Evolutionary conservation across 805 yeast genomes (phyloP).

Genomic region (Lipomyces japonicus): DNA sequence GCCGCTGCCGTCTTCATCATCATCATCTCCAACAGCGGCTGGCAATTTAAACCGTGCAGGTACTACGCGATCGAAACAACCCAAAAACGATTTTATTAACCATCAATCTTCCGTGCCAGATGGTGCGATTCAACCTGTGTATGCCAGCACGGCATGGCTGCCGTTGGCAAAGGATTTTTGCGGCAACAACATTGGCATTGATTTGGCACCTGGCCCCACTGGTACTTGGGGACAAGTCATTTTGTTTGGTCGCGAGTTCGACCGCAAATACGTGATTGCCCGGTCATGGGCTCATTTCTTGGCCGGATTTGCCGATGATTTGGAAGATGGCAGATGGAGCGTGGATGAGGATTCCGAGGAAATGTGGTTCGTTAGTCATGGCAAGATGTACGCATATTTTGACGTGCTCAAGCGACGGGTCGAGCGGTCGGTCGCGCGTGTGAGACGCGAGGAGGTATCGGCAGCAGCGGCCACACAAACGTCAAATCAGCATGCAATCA

Average conservation of each 20-base stretch:
- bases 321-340: constrained; percentile 77
- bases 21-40: constrained; percentile 25
- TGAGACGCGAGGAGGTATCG: neutral
- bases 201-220: constrained; percentile 71
- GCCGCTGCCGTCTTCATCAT: constrained; percentile 20
- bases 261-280: constrained; percentile 81
- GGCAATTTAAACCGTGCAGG: constrained; percentile 34
- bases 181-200: constrained; percentile 91
- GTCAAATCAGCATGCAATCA: neutral
- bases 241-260: constrained; percentile 89
- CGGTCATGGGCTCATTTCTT: constrained; percentile 87
- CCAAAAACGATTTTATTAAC: constrained; percentile 12
- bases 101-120: constrained; percentile 71
- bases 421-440: constrained; percentile 27
- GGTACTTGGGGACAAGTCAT: constrained; percentile 91
- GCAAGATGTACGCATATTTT: constrained; percentile 68
- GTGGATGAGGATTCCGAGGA: constrained; percentile 60
- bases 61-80: constrained; percentile 7
- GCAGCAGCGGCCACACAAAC: constrained; percentile 1
- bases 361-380: constrained; percentile 53
- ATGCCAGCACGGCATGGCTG: constrained; percentile 90
- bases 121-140: constrained; percentile 63
- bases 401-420: constrained; percentile 50
- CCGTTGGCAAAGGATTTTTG: constrained; percentile 83
- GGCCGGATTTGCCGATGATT: constrained; percentile 75